Base-by-base conservation (phyloP, 2,329 filamentous ascomycete genomes). In the Laburnicola sp. region DNA sequence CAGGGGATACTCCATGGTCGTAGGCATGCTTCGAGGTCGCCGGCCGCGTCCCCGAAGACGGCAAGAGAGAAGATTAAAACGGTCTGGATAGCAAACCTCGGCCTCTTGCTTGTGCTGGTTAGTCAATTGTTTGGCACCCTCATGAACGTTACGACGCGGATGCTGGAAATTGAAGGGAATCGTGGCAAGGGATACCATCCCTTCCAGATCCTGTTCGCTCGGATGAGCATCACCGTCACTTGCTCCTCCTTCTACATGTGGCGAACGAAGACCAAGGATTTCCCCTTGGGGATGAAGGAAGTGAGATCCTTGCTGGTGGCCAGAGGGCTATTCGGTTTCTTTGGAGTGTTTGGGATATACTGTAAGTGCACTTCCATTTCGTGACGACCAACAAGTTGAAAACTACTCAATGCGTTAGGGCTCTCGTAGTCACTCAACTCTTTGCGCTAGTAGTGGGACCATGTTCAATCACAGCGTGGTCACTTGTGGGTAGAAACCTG, bases 141-240 rank as follows among this genome's bases (percentile, higher is more conserved):
- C 45, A 96, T 96, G 92, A 95, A 94, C 69, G 83, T 95, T 7
- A 85, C 85, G 35, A 89, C 90, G 0, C 81, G 91, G 21, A 71
- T 93, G 8, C 76, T 96, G 34, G 89, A 95, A 68, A 78, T 82
- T 31, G 78, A 84, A 59, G 83, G 83, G 8, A 78, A 87, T 16
- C 78, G 88, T 58, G 86, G 71, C 65, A 66, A 85, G 40, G 84
- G 84, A 2, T 86, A 95, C 78, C 84, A 94, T 76, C 89, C 91
- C 0, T 86, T 95, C 58, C 62, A 83, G 74, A 86, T 96, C 53
- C 80, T 96, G 3, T 91, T 96, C 63, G 82, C 83, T 5, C 83
- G 92, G 49, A 92, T 95, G 85, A 76, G 78, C 48, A 82, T 94
- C 52, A 96, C 92, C 0, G 78, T 84, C 1, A 21, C 88, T 2